Evolutionary conservation across 768 basidiomycete genomes (phyloP), one percentile per base, ranked within the genome.

Genomic region (Vararia minispora): DNA sequence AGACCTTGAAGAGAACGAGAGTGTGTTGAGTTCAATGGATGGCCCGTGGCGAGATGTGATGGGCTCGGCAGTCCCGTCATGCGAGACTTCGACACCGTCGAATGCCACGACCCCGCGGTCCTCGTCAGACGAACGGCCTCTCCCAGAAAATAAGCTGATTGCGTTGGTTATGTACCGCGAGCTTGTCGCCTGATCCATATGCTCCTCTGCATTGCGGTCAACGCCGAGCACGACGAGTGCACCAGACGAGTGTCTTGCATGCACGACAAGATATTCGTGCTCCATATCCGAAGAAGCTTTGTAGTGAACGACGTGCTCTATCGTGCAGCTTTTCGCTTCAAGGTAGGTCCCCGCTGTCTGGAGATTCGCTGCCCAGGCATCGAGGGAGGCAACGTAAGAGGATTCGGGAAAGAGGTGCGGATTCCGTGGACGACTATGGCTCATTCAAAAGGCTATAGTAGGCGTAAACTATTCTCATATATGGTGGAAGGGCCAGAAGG

Each of bases 261-360:
- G 20, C 12, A 48, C 28, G 33, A 48, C 11, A 29, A 48, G 47
- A 23, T 40, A 43, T 28, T 48, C 47, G 41, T 48, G 47, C 16
- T 48, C 47, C 47, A 48, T 48, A 26, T 40, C 41, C 9, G 31
- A 28, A 25, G 33, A 26, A 12, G 41, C 39, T 27, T 48, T 48
- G 37, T 43, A 39, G 29, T 48, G 47, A 10, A 43, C 45, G 41
- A 46, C 38, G 17, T 32, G 31, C 10, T 48, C 38, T 22, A 48
- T 20, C 22, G 29, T 18, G 29, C 40, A 48, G 26, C 22, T 18
- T n/a, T 18, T 26, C 7, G 44, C 37, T 8, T 39, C 34, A 5
- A 11, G 31, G 18, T 34, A 31, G 11, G n/a, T n/a, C n/a, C n/a
- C n/a, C n/a, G n/a, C n/a, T 11, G 34, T 22, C 13, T 40, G 47